These are phyloP conservation scores for Globisporangium heterothallicum DNA, from an alignment of 352 stramenopile species.

Conservation along the genomic window DNA sequence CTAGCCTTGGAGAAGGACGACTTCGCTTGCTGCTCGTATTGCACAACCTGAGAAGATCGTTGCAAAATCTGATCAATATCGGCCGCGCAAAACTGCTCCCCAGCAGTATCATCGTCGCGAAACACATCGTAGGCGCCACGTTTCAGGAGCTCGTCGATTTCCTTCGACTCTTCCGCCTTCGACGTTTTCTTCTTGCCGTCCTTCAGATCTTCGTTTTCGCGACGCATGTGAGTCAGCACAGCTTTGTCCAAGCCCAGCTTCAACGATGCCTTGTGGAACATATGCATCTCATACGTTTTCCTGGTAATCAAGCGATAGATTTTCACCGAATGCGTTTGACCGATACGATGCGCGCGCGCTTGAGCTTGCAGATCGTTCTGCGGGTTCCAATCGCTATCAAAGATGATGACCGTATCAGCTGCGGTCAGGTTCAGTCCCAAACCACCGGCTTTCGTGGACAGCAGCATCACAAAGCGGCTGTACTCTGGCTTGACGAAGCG, in stretches of 20 bases:
- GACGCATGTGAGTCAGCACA: conserved; percentile 88
- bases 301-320: conserved; percentile 87
- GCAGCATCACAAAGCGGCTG: conserved; percentile 96
- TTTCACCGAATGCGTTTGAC: conserved; percentile 87
- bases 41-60: conserved; percentile 75
- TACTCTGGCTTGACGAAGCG: conserved; percentile 89
- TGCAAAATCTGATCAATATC: conserved; percentile 98
- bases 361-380: conserved; percentile 96
- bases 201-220: conserved; percentile 78
- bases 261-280: conserved; percentile 91
- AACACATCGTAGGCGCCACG: conserved; percentile 90
- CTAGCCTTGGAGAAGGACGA: conserved; percentile 91
- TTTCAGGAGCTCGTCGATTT: conserved; percentile 90
- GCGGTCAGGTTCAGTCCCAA: conserved; percentile 90
- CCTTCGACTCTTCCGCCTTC: conserved; percentile 83
- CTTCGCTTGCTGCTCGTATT: conserved; percentile 81
- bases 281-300: conserved; percentile 95
- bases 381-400: conserved; percentile 98
- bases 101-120: conserved; percentile 86
- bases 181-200: conserved; percentile 55
- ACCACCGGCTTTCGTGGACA: conserved; percentile 97
- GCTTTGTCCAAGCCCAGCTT: conserved; percentile 93
- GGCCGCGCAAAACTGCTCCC: conserved; percentile 94
- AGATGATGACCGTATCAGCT: conserved; percentile 97
- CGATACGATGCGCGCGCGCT: conserved; percentile 88